Evolutionary conservation across 805 yeast species (phyloP), one percentile per base, ranked within the genome.

Genomic region (Priceomyces melissophilus): DNA sequence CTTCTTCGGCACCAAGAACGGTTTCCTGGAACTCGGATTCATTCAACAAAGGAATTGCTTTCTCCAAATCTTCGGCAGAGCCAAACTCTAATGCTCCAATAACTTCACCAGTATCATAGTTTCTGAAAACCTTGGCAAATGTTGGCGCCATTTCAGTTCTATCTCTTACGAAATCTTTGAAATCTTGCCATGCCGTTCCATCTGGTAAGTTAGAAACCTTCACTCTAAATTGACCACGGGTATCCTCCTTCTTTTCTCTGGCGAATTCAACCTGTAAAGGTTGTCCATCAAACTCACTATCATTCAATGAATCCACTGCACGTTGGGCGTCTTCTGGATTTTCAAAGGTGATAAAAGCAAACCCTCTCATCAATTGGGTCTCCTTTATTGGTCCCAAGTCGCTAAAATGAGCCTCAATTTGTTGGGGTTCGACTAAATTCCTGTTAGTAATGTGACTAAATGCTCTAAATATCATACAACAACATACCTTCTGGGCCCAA

Each of bases 161-260:
- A 46, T 84, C 89, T 61, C 95, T 78, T 50, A 88, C 89, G 60
- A 87, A 81, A 70, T 91, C 98, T 72, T 89, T 86, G 59, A 86
- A 76, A 56, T 84, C 91, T 73, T 86, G 93, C 95, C 95, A 86
- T 38, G 87, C 81, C 43, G 86, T 75, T 47, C 82, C 81, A 52
- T 82, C 84, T 53, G 90, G 90, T 55, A 86, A 71, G 64, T 79
- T 79, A 52, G 78, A 65, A 28, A 85, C 78, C 58, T 81, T 76
- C 45, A 82, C 80, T 73, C 93, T 79, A 69, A 69, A 79, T 65
- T 84, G 82, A 56, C 87, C 87, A 61, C 83, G 81, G 48, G 83
- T 76, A 46, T 79, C 73, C 54, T 68, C 81, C 42, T 73, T 77
- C 57, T 67, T 76, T 54, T 72, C 76, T 47, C 73, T 73, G 38